phyloP scores from a whole-genome alignment of 352 stramenopile species.

The Phytophthora fragariaefolia region DNA sequence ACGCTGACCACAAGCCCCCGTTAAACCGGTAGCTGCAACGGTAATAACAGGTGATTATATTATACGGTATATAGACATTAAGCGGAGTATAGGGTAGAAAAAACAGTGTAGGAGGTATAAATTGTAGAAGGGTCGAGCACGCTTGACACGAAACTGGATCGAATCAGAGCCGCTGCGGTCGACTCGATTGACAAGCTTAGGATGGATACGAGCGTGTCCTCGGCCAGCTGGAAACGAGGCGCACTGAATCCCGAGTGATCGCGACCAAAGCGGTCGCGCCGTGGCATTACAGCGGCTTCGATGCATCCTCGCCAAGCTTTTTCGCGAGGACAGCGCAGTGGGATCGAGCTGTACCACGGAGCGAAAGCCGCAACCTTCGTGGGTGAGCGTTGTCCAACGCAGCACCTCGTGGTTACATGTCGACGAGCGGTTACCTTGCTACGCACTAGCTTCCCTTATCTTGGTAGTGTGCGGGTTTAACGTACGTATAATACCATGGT shows the following conservation, averaged over 20 bases:
- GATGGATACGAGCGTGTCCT: not conserved
- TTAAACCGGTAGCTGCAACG: not conserved
- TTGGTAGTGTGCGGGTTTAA: no score
- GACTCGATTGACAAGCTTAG: not conserved
- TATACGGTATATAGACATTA: no score
- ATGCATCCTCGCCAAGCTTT: not conserved
- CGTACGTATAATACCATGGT: no score
- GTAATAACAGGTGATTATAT: not conserved
- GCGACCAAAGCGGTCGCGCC: not conserved
- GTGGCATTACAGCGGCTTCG: conserved; percentile 9
- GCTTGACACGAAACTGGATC: conserved; percentile 5
- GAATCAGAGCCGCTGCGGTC: conserved; percentile 6
- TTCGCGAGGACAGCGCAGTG: no score
- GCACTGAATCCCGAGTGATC: conserved; percentile 1
- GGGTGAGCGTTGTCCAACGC: not conserved
- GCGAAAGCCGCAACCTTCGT: conserved; percentile 7
- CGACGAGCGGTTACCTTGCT: no score
- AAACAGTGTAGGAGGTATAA: not conserved
- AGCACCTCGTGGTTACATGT: no score
- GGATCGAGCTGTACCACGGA: not conserved
- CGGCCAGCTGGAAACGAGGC: conserved; percentile 8
- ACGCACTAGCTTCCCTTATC: no score
- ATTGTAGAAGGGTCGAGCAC: not conserved
- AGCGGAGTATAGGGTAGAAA: no score
- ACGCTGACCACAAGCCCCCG: not conserved